Evolutionary conservation across 805 yeast genomes (phyloP).

Genomic region (Lachancea meyersii): DNA sequence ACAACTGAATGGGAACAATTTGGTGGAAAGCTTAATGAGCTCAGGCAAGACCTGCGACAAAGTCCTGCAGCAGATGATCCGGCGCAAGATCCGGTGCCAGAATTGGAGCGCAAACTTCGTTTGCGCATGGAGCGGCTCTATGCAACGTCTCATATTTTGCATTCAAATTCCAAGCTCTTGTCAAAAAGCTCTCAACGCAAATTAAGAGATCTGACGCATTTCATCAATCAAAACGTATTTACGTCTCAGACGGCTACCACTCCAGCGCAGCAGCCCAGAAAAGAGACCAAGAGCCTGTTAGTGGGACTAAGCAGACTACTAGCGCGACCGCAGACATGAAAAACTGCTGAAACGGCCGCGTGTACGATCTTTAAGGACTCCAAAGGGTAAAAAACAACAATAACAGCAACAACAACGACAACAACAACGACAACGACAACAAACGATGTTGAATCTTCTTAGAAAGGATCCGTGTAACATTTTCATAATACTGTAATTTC

Average conservation of each 20-base stretch:
- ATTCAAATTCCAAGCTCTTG: conserved; percentile 21
- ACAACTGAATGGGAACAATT: conserved; percentile 4
- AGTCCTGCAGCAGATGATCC: conserved; percentile 6
- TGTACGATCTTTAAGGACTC: too few relatives aligned
- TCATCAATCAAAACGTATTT: conserved; percentile 7
- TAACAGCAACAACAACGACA: too few relatives aligned
- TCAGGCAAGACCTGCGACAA: conserved; percentile 1
- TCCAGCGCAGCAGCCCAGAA: conserved; percentile 3
- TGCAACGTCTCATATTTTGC: conserved; percentile 22
- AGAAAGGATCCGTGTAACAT: conserved; percentile 5
- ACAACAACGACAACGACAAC: too few relatives aligned
- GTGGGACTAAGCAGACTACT: conserved; percentile 24
- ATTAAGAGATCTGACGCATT: conserved; percentile 16
- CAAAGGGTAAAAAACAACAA: too few relatives aligned
- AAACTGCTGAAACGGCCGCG: too few relatives aligned
- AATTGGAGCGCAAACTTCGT: conserved; percentile 13
- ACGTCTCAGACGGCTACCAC: conserved; percentile 2
- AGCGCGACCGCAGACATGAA: conserved; percentile 1
- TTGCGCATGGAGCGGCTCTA: conserved; percentile 18
- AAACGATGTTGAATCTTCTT: conserved; percentile 1
- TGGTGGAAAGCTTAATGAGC: not conserved
- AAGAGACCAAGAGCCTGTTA: conserved; percentile 18
- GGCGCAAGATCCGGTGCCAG: conserved; percentile 8
- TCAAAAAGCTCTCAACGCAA: conserved; percentile 15
- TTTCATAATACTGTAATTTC: conserved; percentile 1